Evolutionary conservation across 345 rosid species (phyloP).

Genomic region (Acer yangbiense): DNA sequence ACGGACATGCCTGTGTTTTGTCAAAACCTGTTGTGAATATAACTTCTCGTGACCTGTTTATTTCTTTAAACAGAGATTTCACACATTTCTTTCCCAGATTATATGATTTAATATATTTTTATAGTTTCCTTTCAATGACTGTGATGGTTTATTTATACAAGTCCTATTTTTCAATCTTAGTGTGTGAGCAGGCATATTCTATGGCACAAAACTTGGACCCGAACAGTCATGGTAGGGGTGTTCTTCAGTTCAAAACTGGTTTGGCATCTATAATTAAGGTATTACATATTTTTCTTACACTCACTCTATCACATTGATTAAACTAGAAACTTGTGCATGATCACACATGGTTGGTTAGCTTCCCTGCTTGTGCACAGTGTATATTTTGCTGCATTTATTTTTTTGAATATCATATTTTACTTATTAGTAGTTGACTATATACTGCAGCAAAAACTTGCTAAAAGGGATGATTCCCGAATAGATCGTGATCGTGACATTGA

Average conservation of each 20-base stretch:
- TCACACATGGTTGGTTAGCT: not conserved
- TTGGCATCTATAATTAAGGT: conserved; percentile 94
- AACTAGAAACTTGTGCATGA: conserved; percentile 3
- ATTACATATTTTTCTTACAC: conserved; percentile 2
- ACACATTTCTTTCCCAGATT: conserved; percentile 2
- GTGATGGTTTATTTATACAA: not conserved
- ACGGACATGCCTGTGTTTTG: not conserved
- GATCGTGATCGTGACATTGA: conserved; percentile 87
- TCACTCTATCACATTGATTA: not conserved
- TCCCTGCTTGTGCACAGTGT: not conserved
- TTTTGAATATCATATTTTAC: not conserved
- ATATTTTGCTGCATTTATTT: not conserved
- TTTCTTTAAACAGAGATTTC: conserved; percentile 7
- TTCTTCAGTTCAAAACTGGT: conserved; percentile 99
- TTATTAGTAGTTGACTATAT: conserved; percentile 16
- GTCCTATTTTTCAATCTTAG: conserved; percentile 39
- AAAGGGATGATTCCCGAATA: conserved; percentile 70
- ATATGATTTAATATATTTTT: conserved; percentile 1
- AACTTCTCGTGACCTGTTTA: conserved; percentile 2
- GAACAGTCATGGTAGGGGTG: conserved; percentile 94
- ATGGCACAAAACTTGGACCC: conserved; percentile 98
- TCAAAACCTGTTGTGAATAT: not conserved
- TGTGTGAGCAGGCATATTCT: conserved; percentile 94
- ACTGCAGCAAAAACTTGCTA: conserved; percentile 95
- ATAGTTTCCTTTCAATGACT: not conserved